Conservation (phyloP, 108 stramenopile genomes). For the Cyclostephanos tholiformis region DNA sequence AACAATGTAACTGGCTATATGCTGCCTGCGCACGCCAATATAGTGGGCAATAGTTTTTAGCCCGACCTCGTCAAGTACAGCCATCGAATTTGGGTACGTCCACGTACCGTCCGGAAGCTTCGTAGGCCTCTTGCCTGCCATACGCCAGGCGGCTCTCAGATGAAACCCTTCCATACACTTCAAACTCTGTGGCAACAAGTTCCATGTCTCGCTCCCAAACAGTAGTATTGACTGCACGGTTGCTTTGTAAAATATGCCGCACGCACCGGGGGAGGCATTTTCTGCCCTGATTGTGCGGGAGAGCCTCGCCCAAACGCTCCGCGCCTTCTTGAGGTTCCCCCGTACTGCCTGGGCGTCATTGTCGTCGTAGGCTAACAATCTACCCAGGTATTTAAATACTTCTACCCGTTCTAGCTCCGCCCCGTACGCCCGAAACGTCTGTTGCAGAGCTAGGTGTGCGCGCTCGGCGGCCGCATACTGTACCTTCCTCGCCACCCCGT, state of each 20-base stretch:
- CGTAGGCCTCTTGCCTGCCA: slow-evolving; percentile 12
- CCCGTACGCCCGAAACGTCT: neutral
- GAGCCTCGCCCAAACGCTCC: slow-evolving; percentile 15
- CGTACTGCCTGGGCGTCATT: slow-evolving; percentile 22
- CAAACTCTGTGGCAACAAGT: slow-evolving; percentile 5
- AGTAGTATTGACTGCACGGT: slow-evolving; percentile 34
- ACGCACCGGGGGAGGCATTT: slow-evolving; percentile 13
- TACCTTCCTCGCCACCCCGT: neutral
- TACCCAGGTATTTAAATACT: slow-evolving; percentile 37
- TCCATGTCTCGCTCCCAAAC: slow-evolving; percentile 37
- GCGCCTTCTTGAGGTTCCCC: slow-evolving; percentile 16
- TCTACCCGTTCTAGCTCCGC: slow-evolving; percentile 19
- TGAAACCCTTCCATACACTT: slow-evolving; percentile 19
- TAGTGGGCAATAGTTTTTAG: slow-evolving; percentile 1
- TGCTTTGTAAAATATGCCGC: slow-evolving; percentile 29
- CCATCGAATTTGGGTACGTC: slow-evolving; percentile 12
- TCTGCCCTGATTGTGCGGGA: slow-evolving; percentile 5
- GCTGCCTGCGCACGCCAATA: too few species aligned
- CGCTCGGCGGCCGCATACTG: slow-evolving; percentile 2
- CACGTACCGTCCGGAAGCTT: slow-evolving; percentile 6
- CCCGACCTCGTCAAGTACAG: slow-evolving; percentile 9
- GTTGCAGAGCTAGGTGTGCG: neutral
- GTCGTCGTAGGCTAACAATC: slow-evolving; percentile 22
- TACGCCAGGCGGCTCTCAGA: slow-evolving; percentile 13
- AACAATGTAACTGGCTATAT: too few species aligned